phyloP scores from a whole-genome alignment of 1,284 basidiomycete genomes.

The Pterula multifida region DNA sequence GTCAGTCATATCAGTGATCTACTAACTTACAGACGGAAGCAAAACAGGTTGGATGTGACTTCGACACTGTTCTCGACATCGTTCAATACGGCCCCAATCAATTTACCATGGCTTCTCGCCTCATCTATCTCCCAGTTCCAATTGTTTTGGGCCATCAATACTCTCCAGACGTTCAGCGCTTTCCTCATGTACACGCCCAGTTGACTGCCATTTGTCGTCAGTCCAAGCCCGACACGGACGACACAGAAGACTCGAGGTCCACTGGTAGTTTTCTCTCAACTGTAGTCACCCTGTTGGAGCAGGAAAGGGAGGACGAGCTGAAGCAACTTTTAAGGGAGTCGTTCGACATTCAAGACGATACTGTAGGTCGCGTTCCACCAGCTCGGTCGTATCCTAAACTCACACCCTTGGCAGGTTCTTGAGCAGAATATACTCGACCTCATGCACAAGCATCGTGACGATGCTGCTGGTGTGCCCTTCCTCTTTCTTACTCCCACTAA shows the following conservation, averaged over 20 bases:
- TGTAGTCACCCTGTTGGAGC: constrained; percentile 60
- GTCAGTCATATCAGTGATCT: not conserved
- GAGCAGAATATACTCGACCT: constrained; percentile 73
- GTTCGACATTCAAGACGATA: constrained; percentile 64
- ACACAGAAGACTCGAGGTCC: constrained; percentile 37
- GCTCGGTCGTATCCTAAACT: constrained; percentile 9
- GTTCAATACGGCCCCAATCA: not conserved
- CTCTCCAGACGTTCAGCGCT: constrained; percentile 14
- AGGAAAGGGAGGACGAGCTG: constrained; percentile 79
- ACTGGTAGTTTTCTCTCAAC: constrained; percentile 48
- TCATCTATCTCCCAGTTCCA: not conserved
- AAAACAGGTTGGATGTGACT: not conserved
- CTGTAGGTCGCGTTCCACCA: constrained; percentile 40
- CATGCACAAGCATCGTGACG: constrained; percentile 80
- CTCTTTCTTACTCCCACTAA: constrained; percentile 68
- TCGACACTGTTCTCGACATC: not conserved
- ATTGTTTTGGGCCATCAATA: not conserved
- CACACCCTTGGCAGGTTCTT: constrained; percentile 27
- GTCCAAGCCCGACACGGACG: constrained; percentile 50
- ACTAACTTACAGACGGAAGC: not conserved
- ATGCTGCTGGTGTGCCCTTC: constrained; percentile 71
- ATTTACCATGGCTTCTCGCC: not conserved
- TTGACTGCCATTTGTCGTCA: constrained; percentile 60
- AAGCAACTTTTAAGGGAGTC: constrained; percentile 62
- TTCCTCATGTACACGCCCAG: constrained; percentile 71